Evolutionary conservation across 371 early-diverging fungal genomes (phyloP).

Genomic region (Mortierella sp.): DNA sequence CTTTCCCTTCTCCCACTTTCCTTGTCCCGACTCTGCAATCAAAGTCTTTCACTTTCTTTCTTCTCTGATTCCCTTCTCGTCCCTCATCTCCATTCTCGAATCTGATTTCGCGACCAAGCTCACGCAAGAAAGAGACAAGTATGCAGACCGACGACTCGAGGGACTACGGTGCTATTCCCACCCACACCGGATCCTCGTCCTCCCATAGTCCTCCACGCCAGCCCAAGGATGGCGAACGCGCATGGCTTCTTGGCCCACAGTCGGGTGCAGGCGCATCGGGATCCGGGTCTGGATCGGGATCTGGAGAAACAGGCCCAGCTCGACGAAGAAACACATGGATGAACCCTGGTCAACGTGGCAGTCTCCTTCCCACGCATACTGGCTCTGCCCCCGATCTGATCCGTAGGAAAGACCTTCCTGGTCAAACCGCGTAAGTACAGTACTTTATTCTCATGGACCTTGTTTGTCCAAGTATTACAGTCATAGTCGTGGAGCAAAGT

Average conservation of each 20-base stretch:
- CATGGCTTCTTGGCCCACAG: constrained; percentile 14
- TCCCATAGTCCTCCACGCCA: not conserved
- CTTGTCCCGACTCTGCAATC: not conserved
- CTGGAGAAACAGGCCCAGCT: not conserved
- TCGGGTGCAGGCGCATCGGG: not conserved
- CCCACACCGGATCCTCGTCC: constrained; percentile 4
- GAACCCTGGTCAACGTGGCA: constrained; percentile 6
- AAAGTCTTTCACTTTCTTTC: not conserved
- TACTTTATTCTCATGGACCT: not conserved
- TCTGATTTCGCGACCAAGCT: not conserved
- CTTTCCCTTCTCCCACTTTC: not conserved
- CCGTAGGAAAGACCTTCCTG: constrained; percentile 33
- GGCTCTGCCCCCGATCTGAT: constrained; percentile 8
- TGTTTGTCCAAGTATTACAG: too few species aligned
- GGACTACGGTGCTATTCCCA: constrained; percentile 13
- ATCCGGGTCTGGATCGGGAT: constrained; percentile 5
- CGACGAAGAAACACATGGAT: constrained; percentile 21
- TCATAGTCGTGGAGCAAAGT: too few species aligned
- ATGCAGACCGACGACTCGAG: constrained; percentile 25
- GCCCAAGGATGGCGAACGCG: constrained; percentile 12
- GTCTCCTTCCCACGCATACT: constrained; percentile 10
- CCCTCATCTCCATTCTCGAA: not conserved
- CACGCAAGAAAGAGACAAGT: not conserved
- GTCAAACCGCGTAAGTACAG: constrained; percentile 32
- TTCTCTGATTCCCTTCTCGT: not conserved